Evolutionary conservation across 164 flowering plant species (phyloP).

Genomic region (Tinospora cordifolia): DNA sequence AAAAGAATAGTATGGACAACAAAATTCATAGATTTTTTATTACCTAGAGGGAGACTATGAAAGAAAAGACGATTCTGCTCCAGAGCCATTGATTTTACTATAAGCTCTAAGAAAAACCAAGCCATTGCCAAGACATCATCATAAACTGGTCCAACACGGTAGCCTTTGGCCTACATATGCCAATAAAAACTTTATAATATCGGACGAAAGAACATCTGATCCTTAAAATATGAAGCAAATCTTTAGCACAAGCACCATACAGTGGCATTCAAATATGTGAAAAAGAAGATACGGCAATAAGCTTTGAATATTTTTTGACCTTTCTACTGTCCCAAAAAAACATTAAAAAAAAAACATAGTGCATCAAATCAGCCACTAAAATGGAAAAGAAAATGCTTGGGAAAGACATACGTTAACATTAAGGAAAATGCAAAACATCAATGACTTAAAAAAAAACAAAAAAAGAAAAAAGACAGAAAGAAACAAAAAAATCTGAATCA

Average conservation of each 20-base stretch:
- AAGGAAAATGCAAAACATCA: no score
- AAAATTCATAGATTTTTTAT: neutral
- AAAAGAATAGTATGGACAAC: neutral
- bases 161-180: slow-evolving; percentile 89
- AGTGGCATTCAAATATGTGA: neutral
- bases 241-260: neutral
- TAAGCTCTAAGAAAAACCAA: slow-evolving; percentile 94
- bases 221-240: neutral
- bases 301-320: no score
- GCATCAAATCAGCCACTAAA: no score
- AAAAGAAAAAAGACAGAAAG: no score
- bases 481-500: no score
- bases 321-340: no score
- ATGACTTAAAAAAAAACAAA: no score
- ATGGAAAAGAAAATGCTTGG: no score
- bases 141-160: slow-evolving; percentile 98
- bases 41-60: slow-evolving; percentile 82
- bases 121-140: slow-evolving; percentile 99
- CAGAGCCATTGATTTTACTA: slow-evolving; percentile 96
- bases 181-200: neutral
- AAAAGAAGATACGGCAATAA: no score
- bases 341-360: no score
- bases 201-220: neutral
- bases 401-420: no score
- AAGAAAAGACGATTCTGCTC: slow-evolving; percentile 82